Evolutionary conservation across 1,284 basidiomycete species (phyloP), one percentile per base, ranked within the genome.

Genomic region (Cryptococcus sp.): DNA sequence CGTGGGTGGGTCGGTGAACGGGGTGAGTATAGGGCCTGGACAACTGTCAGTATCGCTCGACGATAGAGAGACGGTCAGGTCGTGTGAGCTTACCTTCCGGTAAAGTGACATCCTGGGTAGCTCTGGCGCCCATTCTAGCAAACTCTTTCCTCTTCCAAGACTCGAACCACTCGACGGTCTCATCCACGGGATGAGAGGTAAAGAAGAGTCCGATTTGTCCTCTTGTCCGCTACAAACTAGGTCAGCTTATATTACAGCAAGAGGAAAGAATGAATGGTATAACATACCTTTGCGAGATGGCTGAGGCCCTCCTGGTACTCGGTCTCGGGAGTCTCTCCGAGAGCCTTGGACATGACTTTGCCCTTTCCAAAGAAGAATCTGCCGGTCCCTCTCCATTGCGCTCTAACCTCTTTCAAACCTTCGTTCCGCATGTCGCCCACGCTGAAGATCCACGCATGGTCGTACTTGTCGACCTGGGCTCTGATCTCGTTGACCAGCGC

Each of bases 371-470:
- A 92, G 78, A 95, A 95, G 81, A 99, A 88, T 67, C 93, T 86
- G 47, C 89, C 90, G 64, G 90, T 87, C 60, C 91, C 91, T 82
- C 91, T 91, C 95, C 95, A 99, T 68, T 92, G 83, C 63, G 86
- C 87, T 66, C 95, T 85, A 47, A 98, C 91, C 62, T 92, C 93
- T 82, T 98, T 93, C 47, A 99, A 82, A 79, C 93, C 90, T 42
- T 91, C 83, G 81, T 95, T 98, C 59, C 95, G 86, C 91, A 97
- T 95, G 72, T 92, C 87, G 44, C 93, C 93, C 25, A 97, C 90
- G 69, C 89, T 87, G 76, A 99, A 96, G 35, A 98, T 78, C 92
- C 93, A 99, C 78, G 91, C 89, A 78, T 95, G 96, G 66, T 88
- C 86, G 86, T 89, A 96, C 81, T 91, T 88, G 70, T 93, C 91